A percentile compares a stretch with the other conserved stretches of the same genome.
Conservation (phyloP, 2,329 filamentous ascomycete species). For the Sordariomycetes sp. region DNA sequence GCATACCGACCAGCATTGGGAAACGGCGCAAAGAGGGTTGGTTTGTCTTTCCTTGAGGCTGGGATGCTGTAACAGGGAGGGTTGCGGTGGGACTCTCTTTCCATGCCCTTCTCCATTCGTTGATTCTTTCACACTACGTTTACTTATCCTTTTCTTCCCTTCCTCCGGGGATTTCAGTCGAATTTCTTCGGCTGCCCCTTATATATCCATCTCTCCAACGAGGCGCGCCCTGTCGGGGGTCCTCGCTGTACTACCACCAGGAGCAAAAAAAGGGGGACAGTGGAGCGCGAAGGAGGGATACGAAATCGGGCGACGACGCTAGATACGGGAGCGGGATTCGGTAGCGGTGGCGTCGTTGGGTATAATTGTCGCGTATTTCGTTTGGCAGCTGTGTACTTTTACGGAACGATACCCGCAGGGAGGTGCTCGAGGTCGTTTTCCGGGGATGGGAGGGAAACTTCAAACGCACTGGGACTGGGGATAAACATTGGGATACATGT, state of each 20-base stretch:
- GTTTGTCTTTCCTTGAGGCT: neutral
- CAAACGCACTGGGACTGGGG: neutral
- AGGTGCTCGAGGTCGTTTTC: neutral
- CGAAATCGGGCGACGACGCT: neutral
- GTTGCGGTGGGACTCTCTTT: neutral
- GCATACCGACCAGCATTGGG: neutral
- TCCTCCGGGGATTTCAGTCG: neutral
- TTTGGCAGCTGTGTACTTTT: neutral
- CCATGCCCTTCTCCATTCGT: too few species aligned
- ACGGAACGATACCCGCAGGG: neutral
- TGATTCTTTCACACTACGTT: neutral
- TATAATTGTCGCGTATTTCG: neutral
- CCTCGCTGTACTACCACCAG: constrained; percentile 1
- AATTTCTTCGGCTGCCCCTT: neutral
- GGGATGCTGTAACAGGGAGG: neutral
- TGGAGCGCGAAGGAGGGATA: neutral
- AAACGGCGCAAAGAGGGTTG: neutral
- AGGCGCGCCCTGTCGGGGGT: neutral
- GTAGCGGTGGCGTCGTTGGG: neutral
- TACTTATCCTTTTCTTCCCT: neutral
- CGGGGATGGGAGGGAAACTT: neutral
- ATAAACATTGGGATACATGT: neutral
- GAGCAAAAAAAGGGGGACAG: neutral
- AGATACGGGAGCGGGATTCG: neutral
- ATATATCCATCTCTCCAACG: neutral